phyloP scores from a whole-genome alignment of 257 asterid species.

The Fraxinus pennsylvanica region DNA sequence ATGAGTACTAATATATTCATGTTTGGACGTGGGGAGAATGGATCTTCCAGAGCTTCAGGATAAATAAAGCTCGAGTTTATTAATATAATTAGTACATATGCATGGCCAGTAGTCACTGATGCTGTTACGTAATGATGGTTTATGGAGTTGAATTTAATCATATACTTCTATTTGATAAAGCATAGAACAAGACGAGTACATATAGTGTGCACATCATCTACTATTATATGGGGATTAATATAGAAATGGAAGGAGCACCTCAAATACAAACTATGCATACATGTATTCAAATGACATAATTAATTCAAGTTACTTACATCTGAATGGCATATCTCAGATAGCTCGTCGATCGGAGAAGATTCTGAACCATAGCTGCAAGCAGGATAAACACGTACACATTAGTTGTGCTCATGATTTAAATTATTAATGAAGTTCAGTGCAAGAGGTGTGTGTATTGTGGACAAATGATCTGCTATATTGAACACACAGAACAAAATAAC shows the following conservation, averaged over 20 bases:
- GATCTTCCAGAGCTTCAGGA: too few relatives aligned
- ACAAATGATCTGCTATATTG: not conserved
- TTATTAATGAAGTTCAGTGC: not conserved
- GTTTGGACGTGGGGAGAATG: not conserved
- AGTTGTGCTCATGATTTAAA: not conserved
- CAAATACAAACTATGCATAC: not conserved
- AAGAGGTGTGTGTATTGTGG: not conserved
- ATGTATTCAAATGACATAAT: not conserved
- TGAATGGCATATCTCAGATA: conserved; percentile 72
- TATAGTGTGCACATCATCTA: not conserved
- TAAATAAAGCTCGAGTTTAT: too few relatives aligned
- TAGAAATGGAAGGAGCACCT: not conserved
- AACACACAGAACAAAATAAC: not conserved
- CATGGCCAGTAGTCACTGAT: not conserved
- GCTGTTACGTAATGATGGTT: not conserved
- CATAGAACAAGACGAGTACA: not conserved
- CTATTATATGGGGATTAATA: not conserved
- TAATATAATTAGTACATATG: not conserved
- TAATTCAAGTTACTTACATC: conserved; percentile 42
- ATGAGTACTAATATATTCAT: not conserved
- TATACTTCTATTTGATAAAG: not conserved
- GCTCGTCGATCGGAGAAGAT: conserved; percentile 67
- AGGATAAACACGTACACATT: conserved; percentile 11
- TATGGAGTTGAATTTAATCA: not conserved
- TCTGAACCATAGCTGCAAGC: conserved; percentile 82